phyloP scores from a whole-genome alignment of 176 grass and related monocot genomes.

The Melocanna baccifera region DNA sequence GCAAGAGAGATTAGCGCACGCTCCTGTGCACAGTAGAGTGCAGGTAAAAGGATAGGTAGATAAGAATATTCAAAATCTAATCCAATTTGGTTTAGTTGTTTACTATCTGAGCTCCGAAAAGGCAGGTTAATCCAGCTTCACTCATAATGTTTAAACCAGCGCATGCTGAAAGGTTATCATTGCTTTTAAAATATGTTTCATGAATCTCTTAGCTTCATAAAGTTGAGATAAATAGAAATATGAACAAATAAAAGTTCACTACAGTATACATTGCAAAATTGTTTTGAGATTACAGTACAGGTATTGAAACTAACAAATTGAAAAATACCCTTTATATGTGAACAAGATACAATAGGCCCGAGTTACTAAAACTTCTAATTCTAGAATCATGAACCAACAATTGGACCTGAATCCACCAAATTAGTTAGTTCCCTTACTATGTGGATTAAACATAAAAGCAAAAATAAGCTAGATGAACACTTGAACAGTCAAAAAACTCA shows the following conservation, averaged over 20 bases:
- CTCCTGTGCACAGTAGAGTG: not conserved
- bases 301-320: not conserved
- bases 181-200: not conserved
- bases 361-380: not conserved
- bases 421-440: not conserved
- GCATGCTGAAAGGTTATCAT: not conserved
- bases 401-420: not conserved
- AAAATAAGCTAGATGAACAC: slow-evolving; percentile 16
- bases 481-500: slow-evolving; percentile 10
- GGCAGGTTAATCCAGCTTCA: not conserved
- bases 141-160: not conserved
- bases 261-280: not conserved
- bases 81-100: not conserved
- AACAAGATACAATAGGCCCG: not conserved
- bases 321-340: not conserved
- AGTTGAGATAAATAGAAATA: not conserved
- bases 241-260: not conserved
- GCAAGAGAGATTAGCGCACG: not conserved
- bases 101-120: not conserved
- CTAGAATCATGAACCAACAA: not conserved
- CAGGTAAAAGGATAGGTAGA: not conserved
- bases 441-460: not conserved
- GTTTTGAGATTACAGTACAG: not conserved
- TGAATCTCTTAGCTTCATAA: not conserved
- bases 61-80: not conserved